These are phyloP conservation scores for Colletotrichum navitas DNA, from an alignment of 2,329 filamentous ascomycete species.

Conservation along the genomic window DNA sequence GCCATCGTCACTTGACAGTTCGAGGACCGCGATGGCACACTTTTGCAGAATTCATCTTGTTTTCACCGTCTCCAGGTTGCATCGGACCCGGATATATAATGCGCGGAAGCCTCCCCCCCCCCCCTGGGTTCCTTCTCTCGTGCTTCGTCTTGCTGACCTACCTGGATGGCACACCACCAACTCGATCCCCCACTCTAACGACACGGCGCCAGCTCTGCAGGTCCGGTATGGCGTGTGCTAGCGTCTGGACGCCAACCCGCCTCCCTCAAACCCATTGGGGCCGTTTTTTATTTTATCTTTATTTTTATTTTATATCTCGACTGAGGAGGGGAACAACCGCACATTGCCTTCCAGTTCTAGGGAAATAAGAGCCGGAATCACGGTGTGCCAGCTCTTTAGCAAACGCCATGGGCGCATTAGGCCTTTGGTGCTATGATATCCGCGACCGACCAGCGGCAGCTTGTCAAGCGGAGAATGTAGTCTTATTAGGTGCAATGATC, in stretches of 20 bases:
- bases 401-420: constrained; percentile 28
- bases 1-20: constrained; percentile 14
- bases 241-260: constrained; percentile 30
- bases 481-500: constrained; percentile 39
- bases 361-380: constrained; percentile 20
- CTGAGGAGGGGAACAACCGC: background rate
- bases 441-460: constrained; percentile 34
- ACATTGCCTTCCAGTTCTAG: constrained; percentile 14
- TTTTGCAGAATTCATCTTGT: constrained; percentile 7
- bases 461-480: constrained; percentile 39
- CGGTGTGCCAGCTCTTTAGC: background rate
- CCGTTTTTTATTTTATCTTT: no score
- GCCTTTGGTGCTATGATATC: constrained; percentile 26
- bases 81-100: constrained; percentile 28
- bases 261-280: constrained; percentile 12
- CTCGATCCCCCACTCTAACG: background rate
- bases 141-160: constrained; percentile 24
- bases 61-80: constrained; percentile 20
- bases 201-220: constrained; percentile 35
- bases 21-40: constrained; percentile 37
- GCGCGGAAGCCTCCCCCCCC: background rate
- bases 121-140: background rate
- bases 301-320: background rate
- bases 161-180: constrained; percentile 32
- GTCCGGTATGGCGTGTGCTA: constrained; percentile 39